Percentiles rank a stretch among this genome's conserved stretches.
phyloP scores from a whole-genome alignment of 2,329 filamentous ascomycete genomes.

The Epichloe sibirici region DNA sequence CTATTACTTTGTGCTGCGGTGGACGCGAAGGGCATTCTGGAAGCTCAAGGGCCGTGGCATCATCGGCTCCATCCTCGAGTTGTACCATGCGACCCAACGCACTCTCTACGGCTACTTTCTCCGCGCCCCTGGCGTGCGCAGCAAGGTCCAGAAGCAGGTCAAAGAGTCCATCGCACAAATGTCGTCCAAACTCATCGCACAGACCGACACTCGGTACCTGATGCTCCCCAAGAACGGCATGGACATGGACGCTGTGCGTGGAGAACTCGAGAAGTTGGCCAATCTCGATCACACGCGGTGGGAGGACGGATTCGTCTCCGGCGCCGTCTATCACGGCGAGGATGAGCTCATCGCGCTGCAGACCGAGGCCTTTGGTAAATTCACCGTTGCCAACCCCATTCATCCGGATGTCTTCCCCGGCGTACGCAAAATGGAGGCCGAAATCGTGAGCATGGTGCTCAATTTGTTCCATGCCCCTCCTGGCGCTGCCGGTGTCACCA shows the following conservation, averaged over 20 bases:
- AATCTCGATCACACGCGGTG: slow-evolving; percentile 89
- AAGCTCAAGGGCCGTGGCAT: slow-evolving; percentile 82
- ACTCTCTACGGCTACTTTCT: slow-evolving; percentile 78
- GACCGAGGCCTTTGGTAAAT: slow-evolving; percentile 84
- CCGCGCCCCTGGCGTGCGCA: slow-evolving; percentile 72
- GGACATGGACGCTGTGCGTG: slow-evolving; percentile 63
- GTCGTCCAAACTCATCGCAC: slow-evolving; percentile 70
- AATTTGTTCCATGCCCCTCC: slow-evolving; percentile 79
- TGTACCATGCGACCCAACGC: slow-evolving; percentile 60
- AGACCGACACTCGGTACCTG: slow-evolving; percentile 59
- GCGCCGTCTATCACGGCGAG: slow-evolving; percentile 93
- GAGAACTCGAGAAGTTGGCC: slow-evolving; percentile 67
- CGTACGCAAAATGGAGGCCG: slow-evolving; percentile 97
- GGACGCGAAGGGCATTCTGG: slow-evolving; percentile 67
- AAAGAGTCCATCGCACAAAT: slow-evolving; percentile 68
- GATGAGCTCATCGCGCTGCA: slow-evolving; percentile 71
- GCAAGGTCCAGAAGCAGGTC: slow-evolving; percentile 75
- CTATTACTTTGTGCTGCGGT: slow-evolving; percentile 73
- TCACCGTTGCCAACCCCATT: slow-evolving; percentile 91
- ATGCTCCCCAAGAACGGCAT: slow-evolving; percentile 74
- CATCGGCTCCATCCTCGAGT: slow-evolving; percentile 62
- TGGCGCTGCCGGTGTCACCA: slow-evolving; percentile 78
- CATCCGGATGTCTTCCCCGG: slow-evolving; percentile 98
- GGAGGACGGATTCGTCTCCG: slow-evolving; percentile 92
- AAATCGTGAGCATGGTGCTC: slow-evolving; percentile 91